Conservation (phyloP, 352 stramenopile genomes). For the Globisporangium nunn region DNA sequence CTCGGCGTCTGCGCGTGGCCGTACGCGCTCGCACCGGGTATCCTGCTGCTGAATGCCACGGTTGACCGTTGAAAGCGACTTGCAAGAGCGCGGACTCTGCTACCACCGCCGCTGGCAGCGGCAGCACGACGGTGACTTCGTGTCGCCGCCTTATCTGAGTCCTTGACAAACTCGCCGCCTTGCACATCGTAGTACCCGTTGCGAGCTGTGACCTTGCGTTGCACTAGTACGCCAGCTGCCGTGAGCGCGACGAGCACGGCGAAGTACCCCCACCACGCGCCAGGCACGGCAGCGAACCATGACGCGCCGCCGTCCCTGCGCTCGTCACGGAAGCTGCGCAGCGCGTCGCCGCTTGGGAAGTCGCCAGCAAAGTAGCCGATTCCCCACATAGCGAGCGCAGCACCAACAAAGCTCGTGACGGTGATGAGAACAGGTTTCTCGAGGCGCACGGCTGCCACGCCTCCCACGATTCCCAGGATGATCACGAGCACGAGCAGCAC, state of each 20-base stretch:
- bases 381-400: slow-evolving; percentile 38
- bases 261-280: slow-evolving; percentile 58
- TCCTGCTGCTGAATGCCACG: not conserved
- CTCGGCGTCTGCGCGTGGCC: slow-evolving; percentile 8
- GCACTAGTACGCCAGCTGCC: slow-evolving; percentile 32
- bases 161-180: slow-evolving; percentile 5
- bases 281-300: slow-evolving; percentile 30
- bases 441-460: slow-evolving; percentile 36
- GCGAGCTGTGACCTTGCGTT: slow-evolving; percentile 34
- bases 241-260: slow-evolving; percentile 42
- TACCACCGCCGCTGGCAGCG: no score
- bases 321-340: slow-evolving; percentile 26
- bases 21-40: slow-evolving; percentile 1
- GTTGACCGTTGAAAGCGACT: no score
- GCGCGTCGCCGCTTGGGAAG: slow-evolving; percentile 46
- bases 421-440: slow-evolving; percentile 49
- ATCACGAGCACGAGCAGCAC: slow-evolving; percentile 47
- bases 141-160: not conserved
- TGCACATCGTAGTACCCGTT: slow-evolving; percentile 20
- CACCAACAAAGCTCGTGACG: slow-evolving; percentile 39
- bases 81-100: no score
- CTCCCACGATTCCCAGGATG: slow-evolving; percentile 37
- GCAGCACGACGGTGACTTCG: not conserved
- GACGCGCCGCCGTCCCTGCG: slow-evolving; percentile 18
- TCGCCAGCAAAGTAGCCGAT: slow-evolving; percentile 57